Evolutionary conservation across 805 yeast species (phyloP).

Genomic region (Kregervanrija delftensis): DNA sequence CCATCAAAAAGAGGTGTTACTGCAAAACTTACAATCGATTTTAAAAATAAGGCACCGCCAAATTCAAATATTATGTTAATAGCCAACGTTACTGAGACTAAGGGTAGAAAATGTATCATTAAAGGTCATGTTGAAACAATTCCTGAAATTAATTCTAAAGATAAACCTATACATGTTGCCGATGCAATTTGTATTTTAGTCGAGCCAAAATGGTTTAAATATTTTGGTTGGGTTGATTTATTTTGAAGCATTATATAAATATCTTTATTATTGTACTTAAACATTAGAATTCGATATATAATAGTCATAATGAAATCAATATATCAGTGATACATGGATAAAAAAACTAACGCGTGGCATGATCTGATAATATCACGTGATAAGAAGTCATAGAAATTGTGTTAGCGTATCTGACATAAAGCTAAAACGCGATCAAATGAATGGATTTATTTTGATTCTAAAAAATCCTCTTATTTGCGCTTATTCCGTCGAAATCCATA

Average conservation of each 20-base stretch:
- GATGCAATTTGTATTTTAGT: conserved; percentile 65
- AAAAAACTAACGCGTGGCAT: too few relatives aligned
- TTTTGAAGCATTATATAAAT: conserved; percentile 1
- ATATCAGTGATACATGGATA: too few relatives aligned
- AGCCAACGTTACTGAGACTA: conserved; percentile 57
- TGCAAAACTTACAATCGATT: conserved; percentile 63
- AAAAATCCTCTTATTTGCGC: too few relatives aligned
- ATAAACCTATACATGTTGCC: conserved; percentile 31
- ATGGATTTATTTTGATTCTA: too few relatives aligned
- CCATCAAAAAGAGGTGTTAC: conserved; percentile 88
- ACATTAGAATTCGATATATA: background rate
- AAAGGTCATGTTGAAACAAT: conserved; percentile 58
- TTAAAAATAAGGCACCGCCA: conserved; percentile 53
- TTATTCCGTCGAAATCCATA: too few relatives aligned
- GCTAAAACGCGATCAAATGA: too few relatives aligned
- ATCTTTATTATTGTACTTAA: background rate
- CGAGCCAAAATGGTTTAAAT: conserved; percentile 85
- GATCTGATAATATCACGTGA: too few relatives aligned
- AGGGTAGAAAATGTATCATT: conserved; percentile 80
- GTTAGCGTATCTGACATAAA: too few relatives aligned
- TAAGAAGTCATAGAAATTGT: too few relatives aligned
- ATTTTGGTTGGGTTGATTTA: conserved; percentile 43
- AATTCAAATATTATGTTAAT: conserved; percentile 57
- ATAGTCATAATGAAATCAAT: too few relatives aligned
- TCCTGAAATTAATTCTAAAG: conserved; percentile 19